phyloP scores from a whole-genome alignment of 805 yeast genomes.

The Saturnispora besseyi region DNA sequence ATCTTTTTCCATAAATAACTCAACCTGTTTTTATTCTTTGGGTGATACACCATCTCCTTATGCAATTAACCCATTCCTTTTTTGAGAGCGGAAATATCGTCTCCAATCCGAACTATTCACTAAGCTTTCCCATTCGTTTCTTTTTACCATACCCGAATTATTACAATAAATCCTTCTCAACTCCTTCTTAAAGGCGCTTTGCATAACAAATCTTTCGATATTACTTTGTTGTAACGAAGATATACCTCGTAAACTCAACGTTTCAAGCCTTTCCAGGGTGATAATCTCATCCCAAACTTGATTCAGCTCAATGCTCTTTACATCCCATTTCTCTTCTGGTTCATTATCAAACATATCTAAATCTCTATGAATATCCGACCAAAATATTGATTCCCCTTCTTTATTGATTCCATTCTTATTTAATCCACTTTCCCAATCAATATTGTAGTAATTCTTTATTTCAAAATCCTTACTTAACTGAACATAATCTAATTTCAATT shows the following conservation, averaged over 20 bases:
- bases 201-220: conserved; percentile 12
- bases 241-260: conserved; percentile 23
- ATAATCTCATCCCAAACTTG: conserved; percentile 26
- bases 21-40: no score
- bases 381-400: conserved; percentile 16
- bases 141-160: conserved; percentile 42
- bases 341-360: conserved; percentile 22
- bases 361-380: conserved; percentile 28
- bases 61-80: not conserved
- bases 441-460: conserved; percentile 32
- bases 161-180: conserved; percentile 31
- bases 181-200: conserved; percentile 14
- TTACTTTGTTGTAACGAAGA: conserved; percentile 29
- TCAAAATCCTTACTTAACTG: conserved; percentile 62
- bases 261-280: conserved; percentile 15
- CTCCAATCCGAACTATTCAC: conserved; percentile 20
- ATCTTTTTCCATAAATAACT: not conserved
- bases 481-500: conserved; percentile 50
- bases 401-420: conserved; percentile 17
- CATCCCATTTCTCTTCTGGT: not conserved
- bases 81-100: conserved; percentile 12
- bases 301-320: conserved; percentile 34
- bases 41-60: not conserved
- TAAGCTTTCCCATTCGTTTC: conserved; percentile 37
- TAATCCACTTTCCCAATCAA: conserved; percentile 24